Percentiles rank a stretch among this genome's conserved stretches.
These are phyloP conservation scores for Saccharomycopsis sp. DNA, from an alignment of 805 yeast genomes.

Conservation along the genomic window DNA sequence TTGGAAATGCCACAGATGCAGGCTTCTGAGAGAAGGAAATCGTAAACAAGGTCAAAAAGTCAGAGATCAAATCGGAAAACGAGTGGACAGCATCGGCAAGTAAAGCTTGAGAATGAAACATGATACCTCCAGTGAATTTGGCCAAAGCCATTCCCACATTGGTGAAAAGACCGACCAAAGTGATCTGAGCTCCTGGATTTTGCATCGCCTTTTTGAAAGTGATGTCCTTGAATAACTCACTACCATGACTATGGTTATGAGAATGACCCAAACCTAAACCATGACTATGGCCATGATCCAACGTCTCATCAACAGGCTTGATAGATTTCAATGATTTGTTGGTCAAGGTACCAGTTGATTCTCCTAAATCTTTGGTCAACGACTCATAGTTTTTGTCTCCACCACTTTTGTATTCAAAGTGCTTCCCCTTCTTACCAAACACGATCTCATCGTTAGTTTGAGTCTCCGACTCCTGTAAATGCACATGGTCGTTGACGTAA, in stretches of 20 bases:
- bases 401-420: conserved; percentile 18
- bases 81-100: conserved; percentile 95
- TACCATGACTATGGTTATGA: conserved; percentile 31
- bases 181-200: conserved; percentile 87
- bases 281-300: conserved; percentile 10
- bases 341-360: neutral
- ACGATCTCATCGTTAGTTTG: conserved; percentile 35
- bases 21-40: conserved; percentile 66
- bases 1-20: conserved; percentile 60
- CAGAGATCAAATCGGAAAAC: conserved; percentile 82
- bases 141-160: conserved; percentile 82
- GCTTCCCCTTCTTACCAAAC: conserved; percentile 27
- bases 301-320: neutral
- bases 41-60: conserved; percentile 81
- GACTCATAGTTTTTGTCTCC: conserved; percentile 8
- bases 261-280: conserved; percentile 1
- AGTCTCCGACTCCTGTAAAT: conserved; percentile 37
- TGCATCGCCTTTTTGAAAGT: conserved; percentile 11
- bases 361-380: neutral
- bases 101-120: conserved; percentile 90
- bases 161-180: conserved; percentile 83
- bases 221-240: conserved; percentile 14
- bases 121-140: conserved; percentile 83
- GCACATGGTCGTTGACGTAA: conserved; percentile 34
- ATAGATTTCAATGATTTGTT: neutral